Conservation (phyloP, 441 rosid species). For the Pelargonium cotyledonis region DNA sequence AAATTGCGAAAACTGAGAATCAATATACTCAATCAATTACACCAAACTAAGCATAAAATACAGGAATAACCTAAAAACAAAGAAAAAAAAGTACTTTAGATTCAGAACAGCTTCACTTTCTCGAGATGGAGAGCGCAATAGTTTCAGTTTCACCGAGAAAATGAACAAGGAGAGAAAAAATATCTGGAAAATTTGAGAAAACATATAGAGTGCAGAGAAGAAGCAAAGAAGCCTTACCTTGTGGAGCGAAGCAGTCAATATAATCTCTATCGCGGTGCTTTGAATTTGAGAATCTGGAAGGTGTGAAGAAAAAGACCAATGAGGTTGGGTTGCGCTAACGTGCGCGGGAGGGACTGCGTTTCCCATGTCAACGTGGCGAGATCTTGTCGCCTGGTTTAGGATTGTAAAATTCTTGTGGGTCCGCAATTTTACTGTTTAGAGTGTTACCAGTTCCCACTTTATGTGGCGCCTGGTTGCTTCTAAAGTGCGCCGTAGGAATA, state of each 20-base stretch:
- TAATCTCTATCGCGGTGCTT: not conserved
- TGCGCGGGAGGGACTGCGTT: slow-evolving; percentile 13
- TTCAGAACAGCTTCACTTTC: slow-evolving; percentile 9
- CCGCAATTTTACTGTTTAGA: not conserved
- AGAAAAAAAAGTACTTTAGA: too few species aligned
- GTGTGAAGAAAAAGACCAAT: slow-evolving; percentile 9
- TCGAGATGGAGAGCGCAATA: not conserved
- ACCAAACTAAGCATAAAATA: not conserved
- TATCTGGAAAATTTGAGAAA: slow-evolving; percentile 8
- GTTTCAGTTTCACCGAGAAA: slow-evolving; percentile 17
- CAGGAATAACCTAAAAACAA: slow-evolving; percentile 1
- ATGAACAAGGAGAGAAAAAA: not conserved
- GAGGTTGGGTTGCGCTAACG: slow-evolving; percentile 16
- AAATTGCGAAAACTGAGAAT: not conserved
- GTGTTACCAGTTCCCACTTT: slow-evolving; percentile 3
- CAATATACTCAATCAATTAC: not conserved
- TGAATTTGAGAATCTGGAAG: not conserved
- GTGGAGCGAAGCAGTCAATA: slow-evolving; percentile 10
- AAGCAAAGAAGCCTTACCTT: slow-evolving; percentile 5
- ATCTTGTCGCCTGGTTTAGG: slow-evolving; percentile 18
- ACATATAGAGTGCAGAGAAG: not conserved
- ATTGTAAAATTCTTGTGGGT: slow-evolving; percentile 16
- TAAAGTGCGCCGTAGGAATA: slow-evolving; percentile 14
- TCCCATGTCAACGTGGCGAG: slow-evolving; percentile 28
- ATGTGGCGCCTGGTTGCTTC: slow-evolving; percentile 23